Evolutionary conservation across 371 early-diverging fungal species (phyloP).

Genomic region (Parasitella parasitica): DNA sequence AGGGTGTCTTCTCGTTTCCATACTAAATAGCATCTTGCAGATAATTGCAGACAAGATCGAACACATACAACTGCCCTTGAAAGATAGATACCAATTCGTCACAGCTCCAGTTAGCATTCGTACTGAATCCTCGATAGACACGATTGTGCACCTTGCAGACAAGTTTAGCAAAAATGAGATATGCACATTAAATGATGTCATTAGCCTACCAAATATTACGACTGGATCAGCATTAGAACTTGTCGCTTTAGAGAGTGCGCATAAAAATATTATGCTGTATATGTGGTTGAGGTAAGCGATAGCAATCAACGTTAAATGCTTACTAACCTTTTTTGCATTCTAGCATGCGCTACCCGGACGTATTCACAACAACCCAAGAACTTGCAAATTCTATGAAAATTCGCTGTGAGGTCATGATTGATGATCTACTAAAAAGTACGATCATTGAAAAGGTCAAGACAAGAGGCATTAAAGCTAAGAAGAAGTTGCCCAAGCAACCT

Average conservation of each 20-base stretch:
- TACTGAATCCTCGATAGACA: conserved; percentile 24
- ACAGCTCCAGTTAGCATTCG: conserved; percentile 65
- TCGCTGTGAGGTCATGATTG: conserved; percentile 51
- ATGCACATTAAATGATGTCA: conserved; percentile 48
- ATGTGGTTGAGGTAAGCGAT: conserved; percentile 77
- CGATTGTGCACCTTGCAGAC: conserved; percentile 36
- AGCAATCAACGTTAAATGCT: no score
- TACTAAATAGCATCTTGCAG: conserved; percentile 15
- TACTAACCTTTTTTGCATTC: neutral
- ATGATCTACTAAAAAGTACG: conserved; percentile 30
- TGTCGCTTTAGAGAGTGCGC: conserved; percentile 61
- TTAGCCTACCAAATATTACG: conserved; percentile 50
- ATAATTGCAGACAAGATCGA: conserved; percentile 68
- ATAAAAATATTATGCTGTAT: conserved; percentile 79
- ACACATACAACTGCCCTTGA: conserved; percentile 52
- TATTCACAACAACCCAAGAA: conserved; percentile 34
- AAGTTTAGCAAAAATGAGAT: conserved; percentile 38
- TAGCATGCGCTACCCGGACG: conserved; percentile 54
- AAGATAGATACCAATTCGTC: conserved; percentile 66
- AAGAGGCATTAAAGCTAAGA: neutral
- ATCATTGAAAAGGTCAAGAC: neutral
- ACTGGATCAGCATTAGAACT: conserved; percentile 31
- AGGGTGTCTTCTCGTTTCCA: neutral
- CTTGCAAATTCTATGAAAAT: conserved; percentile 35
- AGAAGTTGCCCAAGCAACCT: neutral